phyloP scores from a whole-genome alignment of 2,329 filamentous ascomycete species.

The Corinectria fuckeliana region DNA sequence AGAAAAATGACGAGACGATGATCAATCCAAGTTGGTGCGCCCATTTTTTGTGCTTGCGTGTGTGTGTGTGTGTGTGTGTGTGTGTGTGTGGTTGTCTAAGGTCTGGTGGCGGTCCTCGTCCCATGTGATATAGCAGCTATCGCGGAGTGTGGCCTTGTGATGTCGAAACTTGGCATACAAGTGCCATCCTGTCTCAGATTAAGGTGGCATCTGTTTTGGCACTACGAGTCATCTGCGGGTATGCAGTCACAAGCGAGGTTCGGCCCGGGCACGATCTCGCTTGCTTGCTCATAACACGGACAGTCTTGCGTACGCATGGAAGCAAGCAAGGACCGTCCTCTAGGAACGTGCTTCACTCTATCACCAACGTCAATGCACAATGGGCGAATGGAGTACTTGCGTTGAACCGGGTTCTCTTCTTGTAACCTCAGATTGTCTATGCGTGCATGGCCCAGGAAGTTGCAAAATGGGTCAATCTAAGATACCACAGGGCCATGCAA shows the following conservation, averaged over 20 bases:
- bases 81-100: constrained; percentile 4
- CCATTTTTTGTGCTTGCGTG: neutral
- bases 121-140: constrained; percentile 13
- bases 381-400: neutral
- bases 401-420: neutral
- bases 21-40: constrained; percentile 8
- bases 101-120: neutral
- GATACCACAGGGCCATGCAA: neutral
- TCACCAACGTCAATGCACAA: neutral
- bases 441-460: neutral
- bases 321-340: neutral
- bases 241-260: neutral
- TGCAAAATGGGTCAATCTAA: neutral
- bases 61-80: neutral
- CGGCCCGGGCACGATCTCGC: neutral
- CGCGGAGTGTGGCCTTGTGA: constrained; percentile 16
- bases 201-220: neutral
- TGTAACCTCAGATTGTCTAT: neutral
- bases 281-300: neutral
- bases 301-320: neutral
- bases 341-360: neutral
- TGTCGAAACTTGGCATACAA: neutral
- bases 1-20: constrained; percentile 18
- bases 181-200: constrained; percentile 12
- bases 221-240: neutral